Evolutionary conservation across 1,139 yeast species (phyloP).

Genomic region (Candida sp.): DNA sequence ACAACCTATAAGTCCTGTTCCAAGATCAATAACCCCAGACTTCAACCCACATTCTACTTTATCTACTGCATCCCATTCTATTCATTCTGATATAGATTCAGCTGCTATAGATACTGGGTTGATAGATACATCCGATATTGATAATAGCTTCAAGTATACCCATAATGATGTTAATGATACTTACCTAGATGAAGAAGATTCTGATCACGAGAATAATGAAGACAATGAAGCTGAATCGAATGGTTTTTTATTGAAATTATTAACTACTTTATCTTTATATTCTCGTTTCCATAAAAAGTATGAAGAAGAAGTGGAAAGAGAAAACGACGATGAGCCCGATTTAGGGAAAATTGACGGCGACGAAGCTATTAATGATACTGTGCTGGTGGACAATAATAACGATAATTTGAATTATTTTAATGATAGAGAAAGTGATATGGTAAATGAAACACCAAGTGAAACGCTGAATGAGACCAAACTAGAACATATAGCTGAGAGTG

Average conservation of each 20-base stretch:
- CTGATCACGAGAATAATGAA: neutral
- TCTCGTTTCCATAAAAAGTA: neutral
- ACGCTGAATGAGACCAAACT: too few relatives aligned
- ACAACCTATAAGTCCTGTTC: neutral
- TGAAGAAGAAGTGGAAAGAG: conserved; percentile 9
- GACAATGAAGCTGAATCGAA: neutral
- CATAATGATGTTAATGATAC: neutral
- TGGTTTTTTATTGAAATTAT: neutral
- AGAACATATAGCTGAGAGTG: too few relatives aligned
- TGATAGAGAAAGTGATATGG: too few relatives aligned
- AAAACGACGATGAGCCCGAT: neutral
- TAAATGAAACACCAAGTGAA: too few relatives aligned
- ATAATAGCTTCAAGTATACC: neutral
- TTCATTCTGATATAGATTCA: neutral
- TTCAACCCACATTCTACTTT: neutral
- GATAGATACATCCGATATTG: neutral
- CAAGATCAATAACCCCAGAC: too few relatives aligned
- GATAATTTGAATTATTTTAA: too few relatives aligned
- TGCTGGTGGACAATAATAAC: neutral
- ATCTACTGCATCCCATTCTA: neutral
- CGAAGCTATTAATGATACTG: neutral
- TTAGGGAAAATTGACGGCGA: neutral
- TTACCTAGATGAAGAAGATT: neutral
- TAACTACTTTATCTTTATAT: neutral
- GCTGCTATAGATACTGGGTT: neutral